These are phyloP conservation scores for Alisma plantagoaquatica DNA, from an alignment of 106 monocot species.

Conservation along the genomic window DNA sequence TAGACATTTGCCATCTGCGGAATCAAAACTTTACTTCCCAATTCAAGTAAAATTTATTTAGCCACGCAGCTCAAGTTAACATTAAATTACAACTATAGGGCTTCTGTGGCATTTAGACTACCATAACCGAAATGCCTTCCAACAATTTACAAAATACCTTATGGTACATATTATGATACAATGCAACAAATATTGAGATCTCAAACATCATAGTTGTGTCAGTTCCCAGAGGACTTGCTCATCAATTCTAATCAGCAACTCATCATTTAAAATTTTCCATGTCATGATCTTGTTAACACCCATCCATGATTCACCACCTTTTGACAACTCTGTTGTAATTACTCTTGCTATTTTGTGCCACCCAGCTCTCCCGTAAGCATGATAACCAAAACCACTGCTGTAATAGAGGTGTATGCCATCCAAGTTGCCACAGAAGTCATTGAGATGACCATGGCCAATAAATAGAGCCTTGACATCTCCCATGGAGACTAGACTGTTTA, in stretches of 20 bases:
- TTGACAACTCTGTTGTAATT: conserved; percentile 34
- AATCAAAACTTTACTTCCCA: too few relatives aligned
- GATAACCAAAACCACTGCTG: conserved; percentile 90
- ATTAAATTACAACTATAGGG: too few relatives aligned
- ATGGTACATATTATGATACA: too few relatives aligned
- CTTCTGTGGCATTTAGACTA: too few relatives aligned
- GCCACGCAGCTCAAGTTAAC: too few relatives aligned
- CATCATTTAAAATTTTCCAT: conserved; percentile 79
- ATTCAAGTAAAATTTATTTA: too few relatives aligned
- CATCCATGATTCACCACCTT: conserved; percentile 39
- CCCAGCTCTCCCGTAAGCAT: conserved; percentile 62
- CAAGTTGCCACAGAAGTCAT: conserved; percentile 82
- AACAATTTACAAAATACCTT: too few relatives aligned
- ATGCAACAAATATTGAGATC: too few relatives aligned
- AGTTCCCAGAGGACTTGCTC: conserved; percentile 74
- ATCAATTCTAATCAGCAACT: conserved; percentile 48
- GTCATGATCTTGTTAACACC: conserved; percentile 50
- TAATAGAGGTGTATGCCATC: conserved; percentile 63
- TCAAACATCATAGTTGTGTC: too few relatives aligned
- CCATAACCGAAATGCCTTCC: too few relatives aligned
- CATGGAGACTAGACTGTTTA: conserved; percentile 42
- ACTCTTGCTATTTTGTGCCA: conserved; percentile 74
- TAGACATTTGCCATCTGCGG: too few relatives aligned
- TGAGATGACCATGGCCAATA: conserved; percentile 75
- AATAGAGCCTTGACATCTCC: conserved; percentile 87